phyloP scores from a whole-genome alignment of 129 eudicot genomes.

The Ambrosia artemisiifolia region DNA sequence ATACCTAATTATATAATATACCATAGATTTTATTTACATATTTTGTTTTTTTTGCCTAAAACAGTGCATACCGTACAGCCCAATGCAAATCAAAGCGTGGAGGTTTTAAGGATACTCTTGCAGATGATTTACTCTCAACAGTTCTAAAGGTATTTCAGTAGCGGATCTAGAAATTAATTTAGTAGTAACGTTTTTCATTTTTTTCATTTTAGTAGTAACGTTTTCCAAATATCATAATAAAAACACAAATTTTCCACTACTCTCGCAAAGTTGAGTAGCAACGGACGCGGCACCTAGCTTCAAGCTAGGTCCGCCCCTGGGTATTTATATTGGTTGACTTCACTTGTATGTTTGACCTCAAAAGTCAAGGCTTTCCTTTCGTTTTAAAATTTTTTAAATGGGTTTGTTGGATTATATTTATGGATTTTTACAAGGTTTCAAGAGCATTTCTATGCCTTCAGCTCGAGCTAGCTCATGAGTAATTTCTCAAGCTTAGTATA shows the following conservation, averaged over 20 bases:
- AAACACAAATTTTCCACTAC: no score
- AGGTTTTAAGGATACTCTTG: constrained; percentile 87
- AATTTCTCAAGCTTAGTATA: background rate
- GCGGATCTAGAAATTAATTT: no score
- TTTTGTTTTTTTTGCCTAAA: background rate
- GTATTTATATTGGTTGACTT: background rate
- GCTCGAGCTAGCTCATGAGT: background rate
- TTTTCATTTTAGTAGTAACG: no score
- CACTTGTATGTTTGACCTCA: background rate
- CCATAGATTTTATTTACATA: background rate
- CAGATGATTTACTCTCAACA: constrained; percentile 91
- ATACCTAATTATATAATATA: no score
- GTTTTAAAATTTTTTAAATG: no score
- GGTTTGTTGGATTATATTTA: background rate
- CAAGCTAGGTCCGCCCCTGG: no score
- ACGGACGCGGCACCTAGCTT: no score
- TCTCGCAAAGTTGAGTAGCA: no score
- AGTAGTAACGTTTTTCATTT: no score
- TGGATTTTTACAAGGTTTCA: background rate
- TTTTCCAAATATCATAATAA: no score
- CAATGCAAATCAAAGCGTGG: constrained; percentile 90
- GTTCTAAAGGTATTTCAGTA: constrained; percentile 93
- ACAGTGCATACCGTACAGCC: constrained; percentile 87
- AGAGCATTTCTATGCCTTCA: background rate
- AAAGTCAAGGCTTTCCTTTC: background rate